Evolutionary conservation across 768 basidiomycete genomes (phyloP), one percentile per base, ranked within the genome.

Genomic region (Tephrocybe sp.): DNA sequence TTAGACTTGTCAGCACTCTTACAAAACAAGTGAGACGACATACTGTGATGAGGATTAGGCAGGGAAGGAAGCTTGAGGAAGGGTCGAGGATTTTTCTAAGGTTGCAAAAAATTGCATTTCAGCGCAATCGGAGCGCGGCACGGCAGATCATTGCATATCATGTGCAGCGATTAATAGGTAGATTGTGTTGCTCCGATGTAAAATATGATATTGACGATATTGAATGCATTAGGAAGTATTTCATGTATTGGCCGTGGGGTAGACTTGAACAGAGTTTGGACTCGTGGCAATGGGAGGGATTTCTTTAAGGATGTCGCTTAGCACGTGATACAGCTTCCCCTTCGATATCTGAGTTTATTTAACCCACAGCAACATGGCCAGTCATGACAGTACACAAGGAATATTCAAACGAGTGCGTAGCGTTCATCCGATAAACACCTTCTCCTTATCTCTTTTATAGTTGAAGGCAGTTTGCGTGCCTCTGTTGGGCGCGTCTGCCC

Each of bases 401-500:
- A 60, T 71, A 12, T 79, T 79, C 53, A 64, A 69, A 56, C 60
- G 65, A 63, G 77, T 77, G 48, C 47, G 61, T 46, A 32, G 30
- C n/a, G 11, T 16, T 33, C 22, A 36, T 1, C 16, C 8, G n/a
- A 35, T 14, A n/a, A 22, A 12, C 14, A 2, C 8, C 11, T 35
- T 38, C 9, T 22, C 9, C 39, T 55, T 5, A 57, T n/a, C 5
- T 34, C n/a, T 39, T 13, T n/a, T 45, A 19, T 49, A 82, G 79
- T 66, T 82, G 49, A 98, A 94, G 71, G 69, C 73, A 17, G 70
- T 83, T 23, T 96, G 93, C 60, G 91, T 97, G 7, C 83, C 90
- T 14, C 73, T 98, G 7, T 78, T 98, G 55, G 83, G 76, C 26
- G 74, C 83, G 23, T 82, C 91, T 0, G 73, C 77, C 23, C 72